Conservation (phyloP, 352 stramenopile genomes). For the Phytopythium montanum region DNA sequence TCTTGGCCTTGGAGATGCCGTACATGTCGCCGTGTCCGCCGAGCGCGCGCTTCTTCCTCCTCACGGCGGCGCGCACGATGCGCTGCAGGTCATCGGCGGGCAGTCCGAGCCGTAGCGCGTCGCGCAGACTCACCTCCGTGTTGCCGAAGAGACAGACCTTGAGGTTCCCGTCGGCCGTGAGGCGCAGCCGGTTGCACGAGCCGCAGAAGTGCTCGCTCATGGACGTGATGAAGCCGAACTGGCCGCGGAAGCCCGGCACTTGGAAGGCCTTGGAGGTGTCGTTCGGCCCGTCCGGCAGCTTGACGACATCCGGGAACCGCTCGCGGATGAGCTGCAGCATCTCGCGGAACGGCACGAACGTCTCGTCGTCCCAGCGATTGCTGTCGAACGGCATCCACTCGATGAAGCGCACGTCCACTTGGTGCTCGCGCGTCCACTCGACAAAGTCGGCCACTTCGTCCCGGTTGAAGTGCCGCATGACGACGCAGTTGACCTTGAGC, state of each 20-base stretch:
- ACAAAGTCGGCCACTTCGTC: constrained; percentile 95
- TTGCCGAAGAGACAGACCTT: constrained; percentile 97
- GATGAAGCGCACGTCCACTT: constrained; percentile 97
- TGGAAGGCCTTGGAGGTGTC: constrained; percentile 96
- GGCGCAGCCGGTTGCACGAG: constrained; percentile 95
- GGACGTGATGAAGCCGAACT: constrained; percentile 96
- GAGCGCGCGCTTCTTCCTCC: constrained; percentile 92
- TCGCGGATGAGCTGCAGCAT: constrained; percentile 74
- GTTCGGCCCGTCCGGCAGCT: constrained; percentile 75
- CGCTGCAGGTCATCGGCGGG: constrained; percentile 80
- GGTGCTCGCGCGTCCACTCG: constrained; percentile 78
- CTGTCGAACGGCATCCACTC: constrained; percentile 99
- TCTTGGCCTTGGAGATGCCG: constrained; percentile 88
- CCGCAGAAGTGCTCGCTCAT: constrained; percentile 99
- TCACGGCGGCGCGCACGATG: constrained; percentile 89
- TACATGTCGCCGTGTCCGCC: constrained; percentile 95
- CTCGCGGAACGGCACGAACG: constrained; percentile 93
- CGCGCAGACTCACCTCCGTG: constrained; percentile 91
- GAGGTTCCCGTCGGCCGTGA: constrained; percentile 95
- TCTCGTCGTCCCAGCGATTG: constrained; percentile 93
- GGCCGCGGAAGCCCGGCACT: constrained; percentile 57
- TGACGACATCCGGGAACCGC: constrained; percentile 42
- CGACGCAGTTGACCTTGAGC: constrained; percentile 98
- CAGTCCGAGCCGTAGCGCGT: constrained; percentile 83
- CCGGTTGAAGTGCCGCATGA: constrained; percentile 96